Conservation (phyloP, 2,329 filamentous ascomycete genomes). For the Rhytidhysteron rufulum region DNA sequence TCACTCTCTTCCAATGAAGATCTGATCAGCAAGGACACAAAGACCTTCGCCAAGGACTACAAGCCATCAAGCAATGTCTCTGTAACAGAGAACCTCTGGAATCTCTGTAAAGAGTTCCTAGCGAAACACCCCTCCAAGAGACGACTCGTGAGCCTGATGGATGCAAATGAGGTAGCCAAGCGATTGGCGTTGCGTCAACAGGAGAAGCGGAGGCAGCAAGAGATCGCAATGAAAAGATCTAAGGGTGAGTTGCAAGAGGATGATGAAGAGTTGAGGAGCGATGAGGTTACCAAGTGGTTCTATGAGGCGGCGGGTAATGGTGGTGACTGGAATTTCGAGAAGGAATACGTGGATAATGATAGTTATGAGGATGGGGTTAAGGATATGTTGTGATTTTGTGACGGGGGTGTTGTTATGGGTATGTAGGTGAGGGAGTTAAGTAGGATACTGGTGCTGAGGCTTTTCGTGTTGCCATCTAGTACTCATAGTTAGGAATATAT, state of each 20-base stretch:
- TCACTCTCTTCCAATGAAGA: neutral
- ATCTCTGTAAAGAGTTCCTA: slow-evolving; percentile 32
- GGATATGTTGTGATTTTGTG: too few species aligned
- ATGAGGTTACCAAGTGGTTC: neutral
- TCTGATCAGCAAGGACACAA: neutral
- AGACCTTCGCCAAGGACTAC: neutral
- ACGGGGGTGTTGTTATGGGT: too few species aligned
- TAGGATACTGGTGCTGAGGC: too few species aligned
- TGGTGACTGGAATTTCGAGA: too few species aligned
- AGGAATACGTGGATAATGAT: too few species aligned
- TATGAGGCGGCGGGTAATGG: neutral
- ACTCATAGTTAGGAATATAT: too few species aligned
- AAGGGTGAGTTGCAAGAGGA: neutral
- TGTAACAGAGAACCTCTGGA: slow-evolving; percentile 27
- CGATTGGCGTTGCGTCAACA: slow-evolving; percentile 34
- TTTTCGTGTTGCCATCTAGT: too few species aligned
- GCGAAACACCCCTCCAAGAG: slow-evolving; percentile 39
- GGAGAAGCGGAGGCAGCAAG: neutral
- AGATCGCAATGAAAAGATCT: neutral
- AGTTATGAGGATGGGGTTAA: too few species aligned
- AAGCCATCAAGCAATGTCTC: neutral
- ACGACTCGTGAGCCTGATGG: slow-evolving; percentile 53
- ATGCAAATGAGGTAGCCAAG: slow-evolving; percentile 60
- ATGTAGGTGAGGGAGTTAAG: too few species aligned
- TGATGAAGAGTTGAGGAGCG: neutral